Evolutionary conservation across 805 yeast species (phyloP).

Genomic region (Candida endomychidarum): DNA sequence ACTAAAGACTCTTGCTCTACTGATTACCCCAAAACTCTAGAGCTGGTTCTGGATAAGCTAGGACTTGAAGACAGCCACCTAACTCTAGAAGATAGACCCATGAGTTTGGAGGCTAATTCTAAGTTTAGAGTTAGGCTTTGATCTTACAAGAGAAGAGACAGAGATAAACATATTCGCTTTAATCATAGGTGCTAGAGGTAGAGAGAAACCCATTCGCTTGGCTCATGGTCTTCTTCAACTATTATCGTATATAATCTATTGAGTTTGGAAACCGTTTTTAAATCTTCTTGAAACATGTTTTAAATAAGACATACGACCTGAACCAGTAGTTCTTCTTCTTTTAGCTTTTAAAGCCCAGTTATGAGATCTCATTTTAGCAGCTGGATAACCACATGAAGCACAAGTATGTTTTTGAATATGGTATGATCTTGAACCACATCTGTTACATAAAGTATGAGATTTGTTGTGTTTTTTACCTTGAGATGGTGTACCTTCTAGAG

Average conservation of each 20-base stretch:
- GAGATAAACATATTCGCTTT: too few species aligned
- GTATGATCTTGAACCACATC: slow-evolving; percentile 99
- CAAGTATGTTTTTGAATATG: slow-evolving; percentile 99
- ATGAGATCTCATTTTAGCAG: slow-evolving; percentile 97
- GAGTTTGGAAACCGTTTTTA: slow-evolving; percentile 94
- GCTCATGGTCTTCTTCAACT: too few species aligned
- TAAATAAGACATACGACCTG: slow-evolving; percentile 99
- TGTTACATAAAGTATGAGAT: slow-evolving; percentile 98
- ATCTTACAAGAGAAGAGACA: too few species aligned
- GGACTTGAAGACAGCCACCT: too few species aligned
- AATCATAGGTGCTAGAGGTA: too few species aligned
- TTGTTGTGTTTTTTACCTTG: slow-evolving; percentile 99
- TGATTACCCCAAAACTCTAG: too few species aligned
- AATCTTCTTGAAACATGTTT: slow-evolving; percentile 97
- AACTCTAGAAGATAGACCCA: too few species aligned
- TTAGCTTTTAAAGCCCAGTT: slow-evolving; percentile 99
- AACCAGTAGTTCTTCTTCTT: slow-evolving; percentile 99
- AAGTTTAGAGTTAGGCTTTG: too few species aligned
- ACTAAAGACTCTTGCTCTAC: too few species aligned
- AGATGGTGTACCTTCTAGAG: slow-evolving; percentile 96
- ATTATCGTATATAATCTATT: slow-evolving; percentile 17
- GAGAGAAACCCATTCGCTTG: too few species aligned
- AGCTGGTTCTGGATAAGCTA: too few species aligned
- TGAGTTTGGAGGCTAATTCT: too few species aligned
- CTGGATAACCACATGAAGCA: slow-evolving; percentile 99